Percentiles rank a stretch among this genome's conserved stretches.
Evolutionary conservation across 1,284 basidiomycete genomes (phyloP).

Genomic region (Cystobasidium pallidum): DNA sequence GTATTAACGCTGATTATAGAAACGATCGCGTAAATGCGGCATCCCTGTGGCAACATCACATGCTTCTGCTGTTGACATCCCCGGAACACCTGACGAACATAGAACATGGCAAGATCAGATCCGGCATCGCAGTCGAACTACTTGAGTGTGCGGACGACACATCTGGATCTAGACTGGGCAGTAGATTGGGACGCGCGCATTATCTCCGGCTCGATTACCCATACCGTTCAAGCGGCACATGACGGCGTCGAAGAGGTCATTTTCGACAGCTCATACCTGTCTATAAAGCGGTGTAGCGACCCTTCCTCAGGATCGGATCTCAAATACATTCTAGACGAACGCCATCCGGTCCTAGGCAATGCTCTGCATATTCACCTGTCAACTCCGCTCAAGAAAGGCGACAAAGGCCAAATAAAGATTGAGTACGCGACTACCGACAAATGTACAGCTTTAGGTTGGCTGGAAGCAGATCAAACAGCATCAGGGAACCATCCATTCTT

Average conservation of each 20-base stretch:
- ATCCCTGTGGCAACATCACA: background rate
- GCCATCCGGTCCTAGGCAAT: constrained; percentile 72
- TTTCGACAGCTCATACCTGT: constrained; percentile 77
- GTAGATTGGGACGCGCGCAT: constrained; percentile 73
- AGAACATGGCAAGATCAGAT: constrained; percentile 59
- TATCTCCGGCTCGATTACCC: constrained; percentile 73
- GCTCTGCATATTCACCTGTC: constrained; percentile 66
- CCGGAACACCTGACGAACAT: background rate
- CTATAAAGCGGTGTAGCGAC: constrained; percentile 64
- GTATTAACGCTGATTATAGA: background rate
- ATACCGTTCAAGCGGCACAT: constrained; percentile 66
- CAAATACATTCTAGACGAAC: constrained; percentile 63
- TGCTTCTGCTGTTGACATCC: background rate
- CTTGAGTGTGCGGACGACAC: constrained; percentile 66
- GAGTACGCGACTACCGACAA: constrained; percentile 74
- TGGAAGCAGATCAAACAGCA: constrained; percentile 75
- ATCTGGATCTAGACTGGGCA: constrained; percentile 77
- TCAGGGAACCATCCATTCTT: constrained; percentile 83
- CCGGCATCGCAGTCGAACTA: constrained; percentile 82
- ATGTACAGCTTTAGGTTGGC: constrained; percentile 90
- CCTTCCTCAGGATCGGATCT: constrained; percentile 50
- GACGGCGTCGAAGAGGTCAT: constrained; percentile 61
- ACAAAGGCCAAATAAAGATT: constrained; percentile 65
- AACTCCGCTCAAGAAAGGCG: constrained; percentile 57
- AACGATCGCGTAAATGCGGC: background rate